Evolutionary conservation across 768 basidiomycete genomes (phyloP).

Genomic region (Phylloporus arenicola): DNA sequence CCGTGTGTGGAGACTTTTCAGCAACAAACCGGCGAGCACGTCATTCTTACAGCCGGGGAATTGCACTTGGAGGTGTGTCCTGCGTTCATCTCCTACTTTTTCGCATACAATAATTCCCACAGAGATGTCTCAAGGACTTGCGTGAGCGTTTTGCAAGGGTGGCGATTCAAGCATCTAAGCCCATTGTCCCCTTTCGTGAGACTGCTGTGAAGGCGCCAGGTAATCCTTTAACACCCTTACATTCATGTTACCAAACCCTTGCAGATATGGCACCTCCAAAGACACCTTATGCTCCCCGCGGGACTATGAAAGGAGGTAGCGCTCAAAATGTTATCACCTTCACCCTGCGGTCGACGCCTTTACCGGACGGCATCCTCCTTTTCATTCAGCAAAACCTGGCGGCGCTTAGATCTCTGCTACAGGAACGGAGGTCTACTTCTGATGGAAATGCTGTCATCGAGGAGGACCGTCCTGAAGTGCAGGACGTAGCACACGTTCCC

Average conservation of each 20-base stretch:
- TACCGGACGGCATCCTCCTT: constrained; percentile 64
- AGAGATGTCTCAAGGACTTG: constrained; percentile 97
- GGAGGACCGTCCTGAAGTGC: constrained; percentile 38
- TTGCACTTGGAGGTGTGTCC: constrained; percentile 81
- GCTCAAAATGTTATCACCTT: constrained; percentile 72
- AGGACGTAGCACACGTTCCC: constrained; percentile 56
- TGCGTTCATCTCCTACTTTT: not conserved
- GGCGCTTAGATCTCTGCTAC: constrained; percentile 57
- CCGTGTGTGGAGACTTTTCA: constrained; percentile 97
- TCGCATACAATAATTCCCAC: constrained; percentile 2
- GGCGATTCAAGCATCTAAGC: constrained; percentile 89
- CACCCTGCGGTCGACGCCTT: constrained; percentile 74
- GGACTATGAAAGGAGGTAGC: constrained; percentile 69
- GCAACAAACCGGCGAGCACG: constrained; percentile 95
- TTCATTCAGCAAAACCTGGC: constrained; percentile 74
- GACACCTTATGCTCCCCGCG: constrained; percentile 61
- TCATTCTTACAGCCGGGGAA: constrained; percentile 94
- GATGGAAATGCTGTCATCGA: constrained; percentile 22
- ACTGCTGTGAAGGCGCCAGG: constrained; percentile 80
- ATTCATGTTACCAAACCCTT: not conserved
- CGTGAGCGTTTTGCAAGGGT: constrained; percentile 91
- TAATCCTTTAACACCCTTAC: constrained; percentile 24
- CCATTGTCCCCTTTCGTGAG: constrained; percentile 97
- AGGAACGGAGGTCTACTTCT: constrained; percentile 37
- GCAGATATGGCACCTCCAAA: constrained; percentile 87